Evolutionary conservation across 2,329 filamentous ascomycete species (phyloP), one percentile per base, ranked within the genome.

Genomic region (Aquanectria penicillioides): DNA sequence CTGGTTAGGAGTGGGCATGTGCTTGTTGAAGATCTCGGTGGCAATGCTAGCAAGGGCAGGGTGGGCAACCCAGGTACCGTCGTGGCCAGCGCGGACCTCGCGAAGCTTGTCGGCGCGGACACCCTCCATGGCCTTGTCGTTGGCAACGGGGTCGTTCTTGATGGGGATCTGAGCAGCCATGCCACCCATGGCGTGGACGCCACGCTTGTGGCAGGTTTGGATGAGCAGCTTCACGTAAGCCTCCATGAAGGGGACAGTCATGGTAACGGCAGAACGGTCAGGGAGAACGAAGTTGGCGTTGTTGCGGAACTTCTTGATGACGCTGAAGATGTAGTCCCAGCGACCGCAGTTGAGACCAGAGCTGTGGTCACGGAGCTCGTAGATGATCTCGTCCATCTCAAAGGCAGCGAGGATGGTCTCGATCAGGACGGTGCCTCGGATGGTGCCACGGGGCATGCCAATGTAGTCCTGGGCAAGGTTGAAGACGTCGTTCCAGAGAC

Each of bases 381-480:
- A 99, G 80, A 99, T 98, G 80, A 99, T 98, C 88, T 99, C 95
- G 72, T 99, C 95, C 95, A 99, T 99, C 85, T 99, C 95, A 73
- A 99, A 99, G 13, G 94, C 95, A 36, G 95, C 95, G 37, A 94
- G 86, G 77, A 99, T 98, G 55, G 95, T 98, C 86, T 99, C 95
- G 73, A 99, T 98, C 70, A 99, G 83, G 33, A 98, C 94, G 3
- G 95, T 99, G 62, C 87, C 95, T 69, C 95, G 91, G 78, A 98
- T 97, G 52, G 93, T 98, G 53, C 95, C 95, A 59, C 95, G 87
- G 53, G 86, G 86, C 81, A 99, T 90, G 69, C 92, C 91, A 73
- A 97, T 87, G 80, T 91, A 93, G 81, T 99, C 95, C 80, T 99
- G 95, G 11, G 89, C 89, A 25, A 97, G 83, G 83, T 97, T 97